These are phyloP conservation scores for Trichomonascaceae sp. DNA, from an alignment of 1,139 yeast species.

Conservation along the genomic window DNA sequence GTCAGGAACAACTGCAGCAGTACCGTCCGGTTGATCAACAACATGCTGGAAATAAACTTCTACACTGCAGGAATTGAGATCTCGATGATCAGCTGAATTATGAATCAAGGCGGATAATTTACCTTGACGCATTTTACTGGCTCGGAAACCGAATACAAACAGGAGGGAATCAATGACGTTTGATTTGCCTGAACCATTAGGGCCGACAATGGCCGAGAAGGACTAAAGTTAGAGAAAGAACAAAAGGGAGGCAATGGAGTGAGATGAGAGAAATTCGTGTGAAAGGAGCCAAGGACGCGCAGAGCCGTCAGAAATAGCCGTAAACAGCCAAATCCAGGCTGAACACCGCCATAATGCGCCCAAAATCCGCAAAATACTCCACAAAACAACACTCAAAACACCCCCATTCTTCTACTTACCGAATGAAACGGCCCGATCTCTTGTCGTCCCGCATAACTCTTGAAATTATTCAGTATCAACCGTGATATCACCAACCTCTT, in stretches of 20 bases:
- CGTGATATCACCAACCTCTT: slow-evolving; percentile 65
- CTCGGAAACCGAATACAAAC: slow-evolving; percentile 96
- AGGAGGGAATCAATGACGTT: slow-evolving; percentile 94
- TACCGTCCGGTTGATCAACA: slow-evolving; percentile 49
- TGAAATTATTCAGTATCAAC: slow-evolving; percentile 75
- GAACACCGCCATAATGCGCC: too few species aligned
- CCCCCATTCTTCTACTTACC: slow-evolving; percentile 20
- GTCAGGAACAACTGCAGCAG: slow-evolving; percentile 42
- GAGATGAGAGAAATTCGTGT: background rate
- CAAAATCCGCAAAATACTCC: background rate
- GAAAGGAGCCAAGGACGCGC: background rate
- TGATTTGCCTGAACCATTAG: slow-evolving; percentile 96
- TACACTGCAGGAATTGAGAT: slow-evolving; percentile 73
- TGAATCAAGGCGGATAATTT: slow-evolving; percentile 87
- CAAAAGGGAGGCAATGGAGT: background rate
- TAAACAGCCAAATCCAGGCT: too few species aligned
- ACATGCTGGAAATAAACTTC: slow-evolving; percentile 89
- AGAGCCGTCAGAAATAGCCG: too few species aligned
- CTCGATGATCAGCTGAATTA: slow-evolving; percentile 59
- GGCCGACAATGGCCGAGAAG: slow-evolving; percentile 98
- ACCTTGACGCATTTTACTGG: slow-evolving; percentile 94
- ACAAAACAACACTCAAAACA: background rate
- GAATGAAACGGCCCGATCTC: slow-evolving; percentile 87
- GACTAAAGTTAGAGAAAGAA: slow-evolving; percentile 39
- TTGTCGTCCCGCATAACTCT: slow-evolving; percentile 94